Evolutionary conservation across 352 stramenopile species (phyloP).

Genomic region (Blastocystis hominis): DNA sequence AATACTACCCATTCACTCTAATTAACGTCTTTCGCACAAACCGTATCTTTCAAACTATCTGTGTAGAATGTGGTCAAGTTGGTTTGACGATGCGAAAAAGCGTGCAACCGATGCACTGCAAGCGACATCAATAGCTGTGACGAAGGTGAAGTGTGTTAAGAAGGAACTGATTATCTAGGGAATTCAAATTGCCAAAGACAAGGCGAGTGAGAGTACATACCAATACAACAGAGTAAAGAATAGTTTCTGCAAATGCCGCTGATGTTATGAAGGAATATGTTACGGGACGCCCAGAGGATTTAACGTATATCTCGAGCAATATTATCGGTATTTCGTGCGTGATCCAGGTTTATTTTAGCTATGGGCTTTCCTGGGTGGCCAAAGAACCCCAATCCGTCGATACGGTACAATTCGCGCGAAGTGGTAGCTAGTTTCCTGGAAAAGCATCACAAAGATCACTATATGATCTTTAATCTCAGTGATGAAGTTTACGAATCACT

Average conservation of each 20-base stretch:
- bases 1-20: too few species aligned
- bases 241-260: slow-evolving; percentile 41
- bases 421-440: slow-evolving; percentile 43
- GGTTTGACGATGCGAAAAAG: slow-evolving; percentile 49
- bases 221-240: not conserved
- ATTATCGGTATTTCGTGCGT: not conserved
- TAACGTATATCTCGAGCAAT: slow-evolving; percentile 54
- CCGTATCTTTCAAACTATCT: too few species aligned
- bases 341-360: not conserved
- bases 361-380: slow-evolving; percentile 56
- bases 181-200: slow-evolving; percentile 44
- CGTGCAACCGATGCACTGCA: slow-evolving; percentile 12
- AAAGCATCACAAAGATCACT: slow-evolving; percentile 44
- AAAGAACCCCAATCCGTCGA: slow-evolving; percentile 9
- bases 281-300: slow-evolving; percentile 27
- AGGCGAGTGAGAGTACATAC: slow-evolving; percentile 22
- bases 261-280: slow-evolving; percentile 56
- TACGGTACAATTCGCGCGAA: slow-evolving; percentile 37
- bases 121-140: not conserved
- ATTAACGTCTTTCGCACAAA: too few species aligned
- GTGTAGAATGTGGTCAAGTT: slow-evolving; percentile 35
- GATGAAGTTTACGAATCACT: slow-evolving; percentile 51
- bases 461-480: slow-evolving; percentile 57
- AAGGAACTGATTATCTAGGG: not conserved
- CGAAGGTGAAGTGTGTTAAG: not conserved